Base-by-base conservation (phyloP, 176 grass and related monocot species). In the Lolium multiflorum region DNA sequence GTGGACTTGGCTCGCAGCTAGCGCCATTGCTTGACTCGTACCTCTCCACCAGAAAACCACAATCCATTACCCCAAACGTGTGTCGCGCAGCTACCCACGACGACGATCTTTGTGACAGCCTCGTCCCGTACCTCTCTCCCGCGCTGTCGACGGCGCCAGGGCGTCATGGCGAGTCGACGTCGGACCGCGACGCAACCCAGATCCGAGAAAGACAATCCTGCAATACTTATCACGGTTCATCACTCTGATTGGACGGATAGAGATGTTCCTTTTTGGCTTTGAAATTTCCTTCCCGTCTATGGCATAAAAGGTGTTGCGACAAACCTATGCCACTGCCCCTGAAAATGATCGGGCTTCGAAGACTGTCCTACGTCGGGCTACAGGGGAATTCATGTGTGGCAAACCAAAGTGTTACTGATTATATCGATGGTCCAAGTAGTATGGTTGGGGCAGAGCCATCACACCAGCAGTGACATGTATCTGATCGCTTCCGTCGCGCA, bases 371-470 rank as follows among this genome's bases (percentile, higher is more conserved):
- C 81, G 28, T 87, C 81, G 17, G 69, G 63, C 14, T 78, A 80
- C 39, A 75, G 74, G 61, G 55, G 57, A 87, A 57, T 12, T n/a
- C 22, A 59, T 77, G 47, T 79, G 60, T 83, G 72, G 66, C 47
- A 43, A 56, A 78, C n/a, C 68, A 4, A 74, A 72, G 47, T 41
- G 1, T 15, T 15, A 74, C 84, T n/a, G 80, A 87, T 79, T 91
- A 13, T 10, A 63, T 26, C 43, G 70, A 24, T 74, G 71, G 44
- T 74, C 24, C 6, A 28, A n/a, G 6, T 20, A 6, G 24, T 64
- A 1, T 66, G 26, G 63, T 66, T 91, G 89, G 61, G 44, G 60
- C 68, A 54, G 67, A 84, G 62, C 80, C 47, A 84, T 87, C 74
- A 24, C 58, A 50, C 55, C 67, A 80, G 85, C 89, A 80, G 39